A percentile compares a stretch with the other conserved stretches of the same genome.
Evolutionary conservation across 345 rosid genomes (phyloP).

Genomic region (Mangifera indica): DNA sequence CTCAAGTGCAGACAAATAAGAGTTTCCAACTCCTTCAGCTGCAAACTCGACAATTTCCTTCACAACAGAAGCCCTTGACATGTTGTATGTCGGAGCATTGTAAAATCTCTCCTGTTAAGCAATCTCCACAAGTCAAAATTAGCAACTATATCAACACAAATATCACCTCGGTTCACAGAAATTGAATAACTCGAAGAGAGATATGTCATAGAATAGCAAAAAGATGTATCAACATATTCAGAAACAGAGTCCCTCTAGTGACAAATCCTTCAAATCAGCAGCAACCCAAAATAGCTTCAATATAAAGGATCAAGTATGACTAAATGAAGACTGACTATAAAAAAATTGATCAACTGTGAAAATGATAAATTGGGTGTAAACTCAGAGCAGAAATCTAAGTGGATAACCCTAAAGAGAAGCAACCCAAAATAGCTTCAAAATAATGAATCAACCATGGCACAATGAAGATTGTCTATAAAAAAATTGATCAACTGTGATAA

Average conservation of each 20-base stretch:
- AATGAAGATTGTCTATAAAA: background rate
- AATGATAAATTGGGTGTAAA: background rate
- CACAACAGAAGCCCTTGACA: slow-evolving; percentile 55
- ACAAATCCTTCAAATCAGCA: background rate
- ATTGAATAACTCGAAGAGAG: background rate
- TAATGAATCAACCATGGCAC: no score
- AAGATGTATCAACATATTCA: background rate
- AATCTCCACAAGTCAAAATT: slow-evolving; percentile 8
- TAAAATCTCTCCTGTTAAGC: slow-evolving; percentile 63
- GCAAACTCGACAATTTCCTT: slow-evolving; percentile 53
- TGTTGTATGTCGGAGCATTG: slow-evolving; percentile 54
- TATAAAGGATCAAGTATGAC: background rate
- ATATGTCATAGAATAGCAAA: background rate
- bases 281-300: background rate
- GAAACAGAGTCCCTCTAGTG: background rate
- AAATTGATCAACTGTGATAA: background rate
- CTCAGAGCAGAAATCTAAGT: no score
- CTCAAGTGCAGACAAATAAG: slow-evolving; percentile 42
- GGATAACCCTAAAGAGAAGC: no score
- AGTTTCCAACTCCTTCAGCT: slow-evolving; percentile 51
- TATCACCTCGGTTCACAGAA: background rate
- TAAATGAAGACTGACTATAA: background rate
- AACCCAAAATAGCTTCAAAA: no score
- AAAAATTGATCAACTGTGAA: background rate
- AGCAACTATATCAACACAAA: background rate